A percentile compares a stretch with the other conserved stretches of the same genome.
phyloP scores from a whole-genome alignment of 371 early-diverging fungal species.

The Basidiobolus meristosporus region DNA sequence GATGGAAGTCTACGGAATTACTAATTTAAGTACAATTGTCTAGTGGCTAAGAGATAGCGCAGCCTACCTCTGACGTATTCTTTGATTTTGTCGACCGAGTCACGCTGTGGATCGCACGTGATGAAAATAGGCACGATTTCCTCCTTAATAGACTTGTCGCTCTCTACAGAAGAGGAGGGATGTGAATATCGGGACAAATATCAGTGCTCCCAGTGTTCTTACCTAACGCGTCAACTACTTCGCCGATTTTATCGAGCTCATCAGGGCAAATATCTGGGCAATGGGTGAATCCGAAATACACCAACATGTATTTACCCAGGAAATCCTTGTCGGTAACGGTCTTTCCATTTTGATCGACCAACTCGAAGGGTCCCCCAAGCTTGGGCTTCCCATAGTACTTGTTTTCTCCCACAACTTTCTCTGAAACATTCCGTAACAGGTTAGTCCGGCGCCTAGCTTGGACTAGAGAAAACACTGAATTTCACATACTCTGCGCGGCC shows the following conservation, averaged over 20 bases:
- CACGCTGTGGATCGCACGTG: constrained; percentile 90
- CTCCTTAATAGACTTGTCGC: constrained; percentile 27
- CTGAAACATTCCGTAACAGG: constrained; percentile 7
- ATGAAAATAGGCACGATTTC: constrained; percentile 82
- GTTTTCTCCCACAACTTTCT: constrained; percentile 16
- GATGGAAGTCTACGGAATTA: constrained; percentile 64
- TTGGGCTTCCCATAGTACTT: constrained; percentile 57
- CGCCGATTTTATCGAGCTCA: constrained; percentile 92
- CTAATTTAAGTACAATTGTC: neutral
- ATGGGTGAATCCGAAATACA: constrained; percentile 96
- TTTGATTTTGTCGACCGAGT: constrained; percentile 59
- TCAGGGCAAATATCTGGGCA: constrained; percentile 98
- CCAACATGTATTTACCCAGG: constrained; percentile 60
- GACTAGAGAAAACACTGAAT: neutral
- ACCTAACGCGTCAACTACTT: constrained; percentile 64
- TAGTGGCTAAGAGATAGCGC: neutral
- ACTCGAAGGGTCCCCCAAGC: constrained; percentile 79
- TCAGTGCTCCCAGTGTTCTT: constrained; percentile 6
- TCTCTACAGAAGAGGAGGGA: constrained; percentile 4
- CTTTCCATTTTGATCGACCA: constrained; percentile 60
- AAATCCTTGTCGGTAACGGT: constrained; percentile 42
- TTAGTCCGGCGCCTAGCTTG: neutral
- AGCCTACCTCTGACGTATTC: constrained; percentile 58
- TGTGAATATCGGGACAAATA: neutral
- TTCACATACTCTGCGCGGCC: constrained; percentile 14